Evolutionary conservation across 2,329 filamentous ascomycete species (phyloP), one percentile per base, ranked within the genome.

Genomic region (Cladosporium sp.): DNA sequence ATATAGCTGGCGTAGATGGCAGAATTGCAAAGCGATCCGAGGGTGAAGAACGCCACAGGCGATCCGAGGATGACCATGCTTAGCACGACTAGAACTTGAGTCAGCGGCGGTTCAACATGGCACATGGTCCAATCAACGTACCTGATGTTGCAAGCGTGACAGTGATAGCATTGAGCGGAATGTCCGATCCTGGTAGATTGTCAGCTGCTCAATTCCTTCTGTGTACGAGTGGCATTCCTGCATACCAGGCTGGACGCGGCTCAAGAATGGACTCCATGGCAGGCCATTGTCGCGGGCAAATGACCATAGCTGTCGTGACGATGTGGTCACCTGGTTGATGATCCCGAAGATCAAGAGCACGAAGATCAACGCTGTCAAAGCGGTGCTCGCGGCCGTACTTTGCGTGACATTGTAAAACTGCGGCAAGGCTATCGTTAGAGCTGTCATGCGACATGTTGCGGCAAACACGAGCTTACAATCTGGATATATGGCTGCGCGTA

Each of bases 1-100:
- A 74, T 44, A 65, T 73, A 74, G 54, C 69, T 70, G 49, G 68
- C 69, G 65, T 71, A 70, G 44, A 74, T 67, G 12, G 67, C 69
- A 18, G 68, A 68, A 28, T 68, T 67, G 5, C 74, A 77, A 24
- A 82, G 73, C 4, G 80, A 78, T 32, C 81, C 76, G 54, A 81
- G 79, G 51, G 79, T 79, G 67, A 78, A 76, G 65, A 83, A 77
- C 11, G 78, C 79, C n/a, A 78, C 77, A 24, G 78, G 79, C 36
- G 74, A 74, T 44, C 76, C 77, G 52, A 79, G 73, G 59, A 77
- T 77, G 67, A 79, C 77, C 30, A 78, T 68, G 10, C 73, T 71
- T 10, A 75, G 65, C 8, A 79, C 67, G 58, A 74, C 52, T 57
- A 34, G 14, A 8, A 32, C 14, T 21, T 6, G 18, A 26, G 47